Percentiles rank a stretch among this genome's conserved stretches.
These are phyloP conservation scores for Septoria linicola DNA, from an alignment of 2,329 filamentous ascomycete species.

Conservation along the genomic window DNA sequence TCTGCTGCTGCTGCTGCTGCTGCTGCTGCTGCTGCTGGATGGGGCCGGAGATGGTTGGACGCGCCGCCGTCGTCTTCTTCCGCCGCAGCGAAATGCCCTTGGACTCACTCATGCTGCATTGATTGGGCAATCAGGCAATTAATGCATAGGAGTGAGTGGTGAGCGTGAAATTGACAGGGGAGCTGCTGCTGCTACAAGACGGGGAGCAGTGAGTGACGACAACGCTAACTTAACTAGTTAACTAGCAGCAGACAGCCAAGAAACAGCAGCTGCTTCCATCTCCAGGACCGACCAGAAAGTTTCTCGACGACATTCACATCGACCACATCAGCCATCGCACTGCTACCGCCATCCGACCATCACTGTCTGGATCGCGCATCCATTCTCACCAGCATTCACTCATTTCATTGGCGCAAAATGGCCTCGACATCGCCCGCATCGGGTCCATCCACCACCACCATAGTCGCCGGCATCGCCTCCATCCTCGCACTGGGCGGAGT, in stretches of 20 bases:
- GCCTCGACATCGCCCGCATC: constrained; percentile 37
- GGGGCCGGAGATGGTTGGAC: constrained; percentile 60
- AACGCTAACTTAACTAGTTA: no score
- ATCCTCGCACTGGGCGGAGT: constrained; percentile 59
- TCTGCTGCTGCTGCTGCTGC: constrained; percentile 14
- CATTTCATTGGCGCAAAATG: constrained; percentile 29
- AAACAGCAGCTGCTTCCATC: background rate
- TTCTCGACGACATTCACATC: background rate
- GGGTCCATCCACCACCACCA: constrained; percentile 55
- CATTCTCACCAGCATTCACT: background rate
- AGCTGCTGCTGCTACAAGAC: no score
- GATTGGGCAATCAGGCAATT: background rate
- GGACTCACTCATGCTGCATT: constrained; percentile 47
- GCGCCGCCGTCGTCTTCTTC: constrained; percentile 57
- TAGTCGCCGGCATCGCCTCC: constrained; percentile 59
- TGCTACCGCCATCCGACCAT: background rate
- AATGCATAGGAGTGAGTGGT: background rate
- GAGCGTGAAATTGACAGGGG: no score
- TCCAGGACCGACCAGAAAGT: no score
- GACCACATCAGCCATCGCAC: background rate
- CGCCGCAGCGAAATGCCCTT: constrained; percentile 55
- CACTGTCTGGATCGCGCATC: constrained; percentile 1
- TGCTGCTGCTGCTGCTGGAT: constrained; percentile 39
- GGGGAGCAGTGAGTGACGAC: background rate
- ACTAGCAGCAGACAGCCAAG: no score